Evolutionary conservation across 2,329 filamentous ascomycete species (phyloP), one percentile per base, ranked within the genome.

Genomic region (Neofusicoccum ribis): DNA sequence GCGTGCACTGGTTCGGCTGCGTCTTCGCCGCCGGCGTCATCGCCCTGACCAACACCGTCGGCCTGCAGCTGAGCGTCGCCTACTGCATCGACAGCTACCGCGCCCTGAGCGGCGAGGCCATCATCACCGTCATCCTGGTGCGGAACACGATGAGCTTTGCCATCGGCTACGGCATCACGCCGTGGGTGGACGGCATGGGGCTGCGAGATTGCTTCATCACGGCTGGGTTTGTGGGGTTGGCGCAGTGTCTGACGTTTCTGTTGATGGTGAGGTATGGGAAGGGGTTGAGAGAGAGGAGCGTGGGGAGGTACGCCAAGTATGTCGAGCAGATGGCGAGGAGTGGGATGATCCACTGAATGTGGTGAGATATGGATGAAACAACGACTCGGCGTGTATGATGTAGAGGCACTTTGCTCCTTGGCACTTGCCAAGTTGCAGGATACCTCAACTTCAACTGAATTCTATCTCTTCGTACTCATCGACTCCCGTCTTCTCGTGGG

Each of bases 131-230:
- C 11, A 84, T 84, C 41, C 67, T 84, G 1, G 73, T 82, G 12
- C 72, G 83, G 9, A 84, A 84, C 66, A 83, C 81, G 0, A 82
- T 84, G 80, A 77, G 74, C 31, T 84, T 83, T 68, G 82, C 80
- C 5, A 77, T 84, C 36, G 77, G 78, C 34, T 86, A 87, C 70
- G 83, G 84, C 36, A 71, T 82, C 65, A 82, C 80, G 3, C 80
- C 80, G 1, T 82, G 80, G 80, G 69, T 82, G 9, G 73, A 71
- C 0, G 72, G 77, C 41, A 76, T 81, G 71, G 80, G 80, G 0
- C 71, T 78, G 37, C 77, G 79, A 62, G 78, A 80, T 66, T 78
- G 77, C 15, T 82, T 82, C 64, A 72, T 82, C 12, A 71, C 78
- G 1, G 80, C 79, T 2, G 80, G 75, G 0, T 79, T 81, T 64